Evolutionary conservation across 768 basidiomycete species (phyloP).

Genomic region (Phlebiopsis gigantea): DNA sequence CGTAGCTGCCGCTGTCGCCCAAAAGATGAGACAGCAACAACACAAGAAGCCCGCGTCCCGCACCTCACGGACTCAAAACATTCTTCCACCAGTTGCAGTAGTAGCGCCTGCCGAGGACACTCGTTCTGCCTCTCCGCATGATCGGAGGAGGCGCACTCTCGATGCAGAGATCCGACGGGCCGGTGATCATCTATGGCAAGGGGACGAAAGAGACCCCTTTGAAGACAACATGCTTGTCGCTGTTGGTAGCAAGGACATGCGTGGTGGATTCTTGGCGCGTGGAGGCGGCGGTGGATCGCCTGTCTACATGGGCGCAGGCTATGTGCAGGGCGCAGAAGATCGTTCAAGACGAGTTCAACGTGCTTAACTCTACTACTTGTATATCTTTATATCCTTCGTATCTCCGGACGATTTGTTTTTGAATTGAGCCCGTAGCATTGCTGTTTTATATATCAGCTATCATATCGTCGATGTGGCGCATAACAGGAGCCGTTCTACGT

Average conservation of each 20-base stretch:
- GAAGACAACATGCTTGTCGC: constrained; percentile 50
- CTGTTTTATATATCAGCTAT: not conserved
- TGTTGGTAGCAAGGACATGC: constrained; percentile 49
- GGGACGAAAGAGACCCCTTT: constrained; percentile 30
- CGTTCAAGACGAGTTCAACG: constrained; percentile 8
- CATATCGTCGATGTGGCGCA: not conserved
- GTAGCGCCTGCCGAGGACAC: not conserved
- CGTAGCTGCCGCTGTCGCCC: not conserved
- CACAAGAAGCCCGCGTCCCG: not conserved
- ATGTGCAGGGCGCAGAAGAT: constrained; percentile 50
- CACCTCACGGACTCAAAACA: not conserved
- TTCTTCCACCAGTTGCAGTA: not conserved
- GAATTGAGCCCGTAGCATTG: not conserved
- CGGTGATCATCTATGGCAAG: constrained; percentile 25
- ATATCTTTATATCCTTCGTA: not conserved
- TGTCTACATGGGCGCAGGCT: constrained; percentile 67
- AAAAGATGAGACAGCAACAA: not conserved
- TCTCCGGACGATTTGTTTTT: not conserved
- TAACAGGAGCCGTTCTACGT: not conserved
- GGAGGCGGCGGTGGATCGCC: constrained; percentile 71
- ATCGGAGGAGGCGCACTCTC: constrained; percentile 45
- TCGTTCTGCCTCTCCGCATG: constrained; percentile 1
- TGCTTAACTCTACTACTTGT: not conserved
- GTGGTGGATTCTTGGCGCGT: constrained; percentile 61
- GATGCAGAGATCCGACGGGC: constrained; percentile 62